phyloP scores from a whole-genome alignment of 2,329 filamentous ascomycete species.

The Drechslera avenae region DNA sequence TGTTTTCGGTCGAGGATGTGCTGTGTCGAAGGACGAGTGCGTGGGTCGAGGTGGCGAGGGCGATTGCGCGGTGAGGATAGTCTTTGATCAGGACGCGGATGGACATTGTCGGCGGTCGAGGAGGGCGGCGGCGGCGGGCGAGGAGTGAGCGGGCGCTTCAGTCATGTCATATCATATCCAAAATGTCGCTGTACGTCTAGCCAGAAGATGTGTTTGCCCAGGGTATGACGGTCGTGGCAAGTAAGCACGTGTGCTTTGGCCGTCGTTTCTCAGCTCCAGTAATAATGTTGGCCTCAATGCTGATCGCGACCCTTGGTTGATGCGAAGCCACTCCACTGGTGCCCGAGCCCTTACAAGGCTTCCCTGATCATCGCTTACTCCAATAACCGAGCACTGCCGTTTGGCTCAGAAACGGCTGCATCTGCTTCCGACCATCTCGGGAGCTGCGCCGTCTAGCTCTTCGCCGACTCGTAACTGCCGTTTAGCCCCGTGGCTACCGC shows the following conservation, averaged over 20 bases:
- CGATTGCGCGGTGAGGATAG: conserved; percentile 83
- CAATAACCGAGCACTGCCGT: conserved; percentile 12
- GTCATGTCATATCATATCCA: conserved; percentile 32
- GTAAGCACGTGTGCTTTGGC: conserved; percentile 33
- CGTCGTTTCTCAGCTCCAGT: conserved; percentile 21
- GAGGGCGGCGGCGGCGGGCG: conserved; percentile 16
- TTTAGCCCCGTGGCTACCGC: neutral
- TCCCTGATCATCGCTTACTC: conserved; percentile 19
- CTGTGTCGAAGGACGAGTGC: conserved; percentile 85
- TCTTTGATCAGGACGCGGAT: conserved; percentile 86
- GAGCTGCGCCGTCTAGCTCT: conserved; percentile 5
- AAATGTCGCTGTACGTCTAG: conserved; percentile 3
- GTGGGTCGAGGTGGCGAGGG: conserved; percentile 78
- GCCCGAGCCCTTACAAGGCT: conserved; percentile 23
- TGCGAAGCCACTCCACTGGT: conserved; percentile 21
- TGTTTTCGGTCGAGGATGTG: conserved; percentile 63
- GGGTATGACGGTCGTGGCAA: conserved; percentile 16
- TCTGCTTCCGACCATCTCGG: conserved; percentile 1
- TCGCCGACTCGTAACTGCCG: conserved; percentile 3
- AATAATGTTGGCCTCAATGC: conserved; percentile 20
- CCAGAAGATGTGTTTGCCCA: conserved; percentile 1
- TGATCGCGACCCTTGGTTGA: conserved; percentile 18
- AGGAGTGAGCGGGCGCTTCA: conserved; percentile 11
- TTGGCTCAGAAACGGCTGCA: conserved; percentile 10
- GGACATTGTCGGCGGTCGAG: conserved; percentile 39